These are phyloP conservation scores for Debaryomyces prosopidis DNA, from an alignment of 805 yeast genomes.

Conservation along the genomic window DNA sequence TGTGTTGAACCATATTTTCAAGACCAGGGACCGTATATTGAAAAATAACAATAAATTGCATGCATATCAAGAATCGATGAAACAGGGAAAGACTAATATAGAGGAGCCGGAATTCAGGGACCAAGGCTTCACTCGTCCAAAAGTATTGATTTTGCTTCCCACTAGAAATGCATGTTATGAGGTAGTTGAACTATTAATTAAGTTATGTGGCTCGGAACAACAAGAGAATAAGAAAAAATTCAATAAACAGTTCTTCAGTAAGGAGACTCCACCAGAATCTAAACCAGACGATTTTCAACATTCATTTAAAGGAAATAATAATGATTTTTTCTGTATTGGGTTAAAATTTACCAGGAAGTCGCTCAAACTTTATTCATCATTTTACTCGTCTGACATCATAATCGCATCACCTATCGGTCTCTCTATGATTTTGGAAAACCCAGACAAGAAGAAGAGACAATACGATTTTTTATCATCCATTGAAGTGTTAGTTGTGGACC, in stretches of 20 bases:
- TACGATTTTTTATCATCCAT: constrained; percentile 86
- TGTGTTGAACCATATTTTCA: constrained; percentile 76
- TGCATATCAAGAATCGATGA: constrained; percentile 39
- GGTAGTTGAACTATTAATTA: constrained; percentile 60
- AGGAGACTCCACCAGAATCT: constrained; percentile 44
- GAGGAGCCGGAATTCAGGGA: constrained; percentile 70
- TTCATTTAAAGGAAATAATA: constrained; percentile 83
- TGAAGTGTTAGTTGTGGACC: constrained; percentile 78
- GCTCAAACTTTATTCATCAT: constrained; percentile 77
- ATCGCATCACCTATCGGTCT: constrained; percentile 92
- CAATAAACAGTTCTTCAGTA: constrained; percentile 63
- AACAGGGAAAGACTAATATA: constrained; percentile 30
- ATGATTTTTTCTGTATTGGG: constrained; percentile 92
- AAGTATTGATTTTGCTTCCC: constrained; percentile 78
- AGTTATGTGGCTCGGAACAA: constrained; percentile 66
- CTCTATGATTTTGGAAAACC: constrained; percentile 67
- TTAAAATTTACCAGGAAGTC: constrained; percentile 86
- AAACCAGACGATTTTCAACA: constrained; percentile 85
- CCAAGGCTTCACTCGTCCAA: constrained; percentile 95
- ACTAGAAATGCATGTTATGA: constrained; percentile 78
- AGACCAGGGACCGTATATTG: constrained; percentile 82
- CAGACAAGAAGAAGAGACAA: constrained; percentile 55
- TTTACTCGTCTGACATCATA: constrained; percentile 81
- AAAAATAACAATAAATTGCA: constrained; percentile 67
- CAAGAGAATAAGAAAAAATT: constrained; percentile 82